phyloP scores from a whole-genome alignment of 2,329 filamentous ascomycete species.

The Decorospora gaudefroyi region DNA sequence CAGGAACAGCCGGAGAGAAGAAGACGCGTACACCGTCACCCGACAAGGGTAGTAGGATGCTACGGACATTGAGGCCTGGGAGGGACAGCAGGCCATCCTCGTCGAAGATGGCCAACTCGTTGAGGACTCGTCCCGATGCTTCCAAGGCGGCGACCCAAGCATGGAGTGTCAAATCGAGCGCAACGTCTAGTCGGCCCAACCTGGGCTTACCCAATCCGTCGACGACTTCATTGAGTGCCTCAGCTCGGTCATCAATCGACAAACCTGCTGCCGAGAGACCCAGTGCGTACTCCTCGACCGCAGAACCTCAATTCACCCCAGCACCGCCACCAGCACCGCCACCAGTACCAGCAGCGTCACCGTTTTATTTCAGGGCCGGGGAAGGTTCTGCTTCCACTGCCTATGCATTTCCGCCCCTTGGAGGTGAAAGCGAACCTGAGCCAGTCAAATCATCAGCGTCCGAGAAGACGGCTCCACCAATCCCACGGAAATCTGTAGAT shows the following conservation, averaged over 20 bases:
- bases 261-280: conserved; percentile 30
- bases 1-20: conserved; percentile 47
- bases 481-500: conserved; percentile 31
- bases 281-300: conserved; percentile 13
- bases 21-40: conserved; percentile 64
- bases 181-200: conserved; percentile 22
- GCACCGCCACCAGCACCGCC: conserved; percentile 19
- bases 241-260: conserved; percentile 40
- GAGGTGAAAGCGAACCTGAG: conserved; percentile 19
- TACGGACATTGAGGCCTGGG: conserved; percentile 58
- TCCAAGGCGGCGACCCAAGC: conserved; percentile 66
- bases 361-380: conserved; percentile 34
- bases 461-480: conserved; percentile 18
- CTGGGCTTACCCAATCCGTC: conserved; percentile 20
- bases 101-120: conserved; percentile 52
- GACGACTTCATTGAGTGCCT: conserved; percentile 24
- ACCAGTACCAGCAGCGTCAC: conserved; percentile 19
- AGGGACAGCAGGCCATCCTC: conserved; percentile 54
- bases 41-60: conserved; percentile 63
- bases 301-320: conserved; percentile 17
- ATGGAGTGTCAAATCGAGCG: conserved; percentile 54
- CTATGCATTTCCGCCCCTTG: conserved; percentile 22
- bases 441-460: conserved; percentile 13
- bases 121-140: conserved; percentile 57
- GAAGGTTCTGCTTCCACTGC: conserved; percentile 22